A percentile compares a stretch with the other conserved stretches of the same genome.
Evolutionary conservation across 768 basidiomycete genomes (phyloP).

Genomic region (Tylopilus felleus): DNA sequence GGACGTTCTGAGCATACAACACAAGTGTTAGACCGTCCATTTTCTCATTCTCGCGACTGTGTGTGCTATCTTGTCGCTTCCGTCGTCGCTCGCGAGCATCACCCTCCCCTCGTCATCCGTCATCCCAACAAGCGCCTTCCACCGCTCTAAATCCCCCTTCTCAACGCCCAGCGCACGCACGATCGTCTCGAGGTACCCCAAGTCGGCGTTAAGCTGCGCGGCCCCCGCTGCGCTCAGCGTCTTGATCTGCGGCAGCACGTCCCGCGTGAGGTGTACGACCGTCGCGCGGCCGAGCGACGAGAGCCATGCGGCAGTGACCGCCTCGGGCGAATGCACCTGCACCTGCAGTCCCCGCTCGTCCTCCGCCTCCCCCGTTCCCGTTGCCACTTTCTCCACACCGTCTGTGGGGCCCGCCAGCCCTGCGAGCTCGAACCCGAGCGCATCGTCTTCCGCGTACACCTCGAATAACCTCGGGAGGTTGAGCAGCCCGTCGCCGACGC

Average conservation of each 20-base stretch:
- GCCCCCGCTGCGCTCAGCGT: constrained; percentile 64
- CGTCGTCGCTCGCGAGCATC: constrained; percentile 16
- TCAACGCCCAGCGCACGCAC: constrained; percentile 89
- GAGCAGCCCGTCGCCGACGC: constrained; percentile 89
- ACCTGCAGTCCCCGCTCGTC: constrained; percentile 26
- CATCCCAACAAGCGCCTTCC: constrained; percentile 70
- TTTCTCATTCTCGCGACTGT: constrained; percentile 33
- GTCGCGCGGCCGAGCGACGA: constrained; percentile 83
- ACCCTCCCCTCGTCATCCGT: constrained; percentile 44
- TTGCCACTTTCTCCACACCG: constrained; percentile 29
- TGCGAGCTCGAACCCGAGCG: constrained; percentile 81
- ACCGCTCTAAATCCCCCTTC: constrained; percentile 70
- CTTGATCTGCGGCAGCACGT: constrained; percentile 69
- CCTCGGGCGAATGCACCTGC: constrained; percentile 55
- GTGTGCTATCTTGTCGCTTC: constrained; percentile 16
- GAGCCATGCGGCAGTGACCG: constrained; percentile 88
- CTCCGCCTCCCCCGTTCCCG: constrained; percentile 16
- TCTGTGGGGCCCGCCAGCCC: constrained; percentile 69
- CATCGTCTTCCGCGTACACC: constrained; percentile 90
- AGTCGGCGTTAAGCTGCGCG: constrained; percentile 80
- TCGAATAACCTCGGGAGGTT: constrained; percentile 94
- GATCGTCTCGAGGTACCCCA: constrained; percentile 89
- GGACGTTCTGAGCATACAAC: not conserved
- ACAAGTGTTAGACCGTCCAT: constrained; percentile 17
- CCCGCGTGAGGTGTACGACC: constrained; percentile 65